Base-by-base conservation (phyloP, 2,329 filamentous ascomycete species). In the Ambrosiella cleistominuta region DNA sequence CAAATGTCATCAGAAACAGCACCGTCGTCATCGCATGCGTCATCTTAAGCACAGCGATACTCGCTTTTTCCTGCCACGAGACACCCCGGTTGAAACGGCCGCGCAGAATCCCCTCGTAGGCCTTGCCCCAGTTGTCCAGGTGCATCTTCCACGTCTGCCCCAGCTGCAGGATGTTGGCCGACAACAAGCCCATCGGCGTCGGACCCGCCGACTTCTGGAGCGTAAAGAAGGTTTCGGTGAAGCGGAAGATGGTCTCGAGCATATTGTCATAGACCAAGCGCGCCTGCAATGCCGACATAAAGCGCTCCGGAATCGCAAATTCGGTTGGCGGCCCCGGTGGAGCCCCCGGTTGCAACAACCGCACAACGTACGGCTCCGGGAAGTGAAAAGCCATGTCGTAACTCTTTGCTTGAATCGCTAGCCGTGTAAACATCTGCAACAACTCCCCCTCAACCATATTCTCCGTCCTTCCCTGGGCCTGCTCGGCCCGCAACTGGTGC, bases 311-410 rank as follows among this genome's bases (percentile, higher is more conserved):
- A 9, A 75, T 47, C 2, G 3, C 27, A 17, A 54, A 38, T 9
- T 57, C 49, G 2, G 3, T 35, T 2, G 59, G 56, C 3, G 52
- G 36, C 9, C 47, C 27, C 9, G 9, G 17, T 3, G 17, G 19
- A 5, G 38, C 53, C 8, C 35, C 37, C 3, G 35, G 12, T 36
- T 36, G 59, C 1, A 72, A 73, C 8, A 79, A 70, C 5, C 73
- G 73, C 61, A 83, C 78, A 6, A 82, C 79, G 58, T 75, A 81
- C 0, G 80, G 79, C 37, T 79, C 72, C 1, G 80, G 80, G 60
- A 83, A 82, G 65, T 83, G 80, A 64, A 83, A 83, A 38, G 80
- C 80, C 78, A 83, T 79, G 63, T 83, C 80, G 65, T 83, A 83
- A 0, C 79, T 82, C 64, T 83, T 83, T 49, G 80, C 80, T 65